A percentile compares a stretch with the other conserved stretches of the same genome.
Evolutionary conservation across 2,329 filamentous ascomycete genomes (phyloP).

Genomic region (Aspergillus sclerotialis): DNA sequence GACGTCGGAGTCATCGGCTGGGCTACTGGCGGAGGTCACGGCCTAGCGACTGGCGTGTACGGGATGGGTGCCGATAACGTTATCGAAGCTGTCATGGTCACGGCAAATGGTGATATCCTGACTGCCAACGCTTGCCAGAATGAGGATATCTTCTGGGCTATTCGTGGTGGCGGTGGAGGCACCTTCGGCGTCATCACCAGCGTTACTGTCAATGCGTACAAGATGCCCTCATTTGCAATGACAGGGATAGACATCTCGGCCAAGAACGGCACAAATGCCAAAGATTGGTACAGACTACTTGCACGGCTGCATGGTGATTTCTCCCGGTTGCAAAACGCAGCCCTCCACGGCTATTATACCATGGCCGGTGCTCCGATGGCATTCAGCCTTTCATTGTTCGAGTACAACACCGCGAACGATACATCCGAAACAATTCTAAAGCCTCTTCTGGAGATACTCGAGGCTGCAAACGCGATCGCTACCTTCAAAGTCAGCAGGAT

Average conservation of each 20-base stretch:
- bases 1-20: constrained; percentile 21
- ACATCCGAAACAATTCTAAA: not conserved
- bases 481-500: not conserved
- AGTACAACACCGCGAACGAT: constrained; percentile 1
- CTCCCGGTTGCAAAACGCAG: constrained; percentile 2
- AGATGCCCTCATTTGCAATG: constrained; percentile 13
- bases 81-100: constrained; percentile 44
- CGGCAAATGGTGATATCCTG: constrained; percentile 24
- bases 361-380: not conserved
- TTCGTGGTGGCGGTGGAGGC: not conserved
- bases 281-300: constrained; percentile 1
- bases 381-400: constrained; percentile 1
- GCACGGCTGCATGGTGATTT: constrained; percentile 1
- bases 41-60: constrained; percentile 43
- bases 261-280: constrained; percentile 1
- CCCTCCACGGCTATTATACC: constrained; percentile 4
- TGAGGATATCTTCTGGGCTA: constrained; percentile 13
- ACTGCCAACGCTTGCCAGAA: constrained; percentile 12
- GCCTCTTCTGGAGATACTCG: not conserved
- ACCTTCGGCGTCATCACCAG: not conserved
- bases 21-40: constrained; percentile 48
- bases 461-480: constrained; percentile 1
- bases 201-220: constrained; percentile 8
- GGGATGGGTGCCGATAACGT: constrained; percentile 48
- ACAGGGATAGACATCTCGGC: not conserved